Base-by-base conservation (phyloP, 345 rosid species). In the Camelina laxa region DNA sequence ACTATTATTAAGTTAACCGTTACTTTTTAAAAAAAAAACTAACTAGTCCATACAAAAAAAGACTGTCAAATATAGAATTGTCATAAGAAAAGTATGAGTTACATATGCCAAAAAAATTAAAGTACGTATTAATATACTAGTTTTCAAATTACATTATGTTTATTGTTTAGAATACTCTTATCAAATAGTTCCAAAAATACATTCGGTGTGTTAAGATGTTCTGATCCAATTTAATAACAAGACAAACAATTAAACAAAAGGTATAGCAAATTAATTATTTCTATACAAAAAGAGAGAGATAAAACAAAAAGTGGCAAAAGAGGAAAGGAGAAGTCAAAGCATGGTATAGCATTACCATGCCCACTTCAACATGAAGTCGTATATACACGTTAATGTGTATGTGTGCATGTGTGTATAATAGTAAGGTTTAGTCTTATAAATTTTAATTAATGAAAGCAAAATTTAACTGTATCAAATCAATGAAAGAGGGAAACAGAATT, bases 261-360 rank as follows among this genome's bases (percentile, higher is more conserved):
- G 19, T 15, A 14, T 14, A 31, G 21, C 51, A 48, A 3, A n/a
- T 48, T 70, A 20, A 12, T 30, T 6, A 33, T 33, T 33, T 57
- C 15, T 55, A 47, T 12, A 20, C 4, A 10, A 14, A 70, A 58
- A 20, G 1, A 33, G 20, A 0, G 33, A 21, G 42, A 60, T 15
- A 49, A 14, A 17, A 7, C 27, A 9, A 63, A 67, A 15, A 24
- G 39, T 9, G 60, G 68, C 15, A 51, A 59, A 67, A 50, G 31
- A 36, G 35, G 45, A 49, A 58, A 51, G 22, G 63, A 69, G 41
- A 75, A 54, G 64, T 75, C 79, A 75, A 75, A 59, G 55, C 61
- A 67, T 59, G 73, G 71, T 19, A 31, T 27, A 4, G 2, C 36
- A 41, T 42, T 56, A 49, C 16, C 64, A 42, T 30, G 27, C 59